Conservation (phyloP, 495 filamentous ascomycete genomes). For the Platismatia glauca region DNA sequence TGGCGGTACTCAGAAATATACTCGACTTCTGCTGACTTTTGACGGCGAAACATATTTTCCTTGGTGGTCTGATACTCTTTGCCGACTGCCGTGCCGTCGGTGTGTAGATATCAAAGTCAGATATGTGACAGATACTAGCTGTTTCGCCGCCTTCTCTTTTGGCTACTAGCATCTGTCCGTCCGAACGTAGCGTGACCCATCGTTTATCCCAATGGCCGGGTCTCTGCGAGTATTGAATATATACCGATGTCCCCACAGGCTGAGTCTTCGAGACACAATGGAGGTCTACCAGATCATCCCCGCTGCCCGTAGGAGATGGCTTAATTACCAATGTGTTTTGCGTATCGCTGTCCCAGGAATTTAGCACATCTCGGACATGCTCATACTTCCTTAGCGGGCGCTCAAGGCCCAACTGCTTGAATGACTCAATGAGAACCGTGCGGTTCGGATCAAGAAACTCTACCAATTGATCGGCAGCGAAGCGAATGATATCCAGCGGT, state of each 20-base stretch:
- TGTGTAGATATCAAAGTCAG: slow-evolving; percentile 89
- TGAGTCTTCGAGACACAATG: slow-evolving; percentile 46
- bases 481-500: slow-evolving; percentile 57
- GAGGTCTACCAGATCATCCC: slow-evolving; percentile 41
- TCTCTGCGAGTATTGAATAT: slow-evolving; percentile 71
- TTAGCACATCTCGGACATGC: slow-evolving; percentile 76
- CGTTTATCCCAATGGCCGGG: slow-evolving; percentile 82
- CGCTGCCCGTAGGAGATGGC: slow-evolving; percentile 38
- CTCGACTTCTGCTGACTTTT: slow-evolving; percentile 89
- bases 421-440: slow-evolving; percentile 68
- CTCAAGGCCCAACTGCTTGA: slow-evolving; percentile 66
- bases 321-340: slow-evolving; percentile 61
- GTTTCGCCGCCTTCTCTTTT: slow-evolving; percentile 60
- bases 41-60: slow-evolving; percentile 74
- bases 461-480: slow-evolving; percentile 46
- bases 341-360: slow-evolving; percentile 77
- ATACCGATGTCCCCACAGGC: slow-evolving; percentile 53
- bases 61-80: slow-evolving; percentile 60
- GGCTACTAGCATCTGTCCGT: slow-evolving; percentile 65
- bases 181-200: slow-evolving; percentile 60
- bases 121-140: slow-evolving; percentile 70
- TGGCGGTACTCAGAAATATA: slow-evolving; percentile 71
- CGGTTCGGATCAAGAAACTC: slow-evolving; percentile 49
- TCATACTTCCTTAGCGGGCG: slow-evolving; percentile 81
- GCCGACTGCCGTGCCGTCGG: slow-evolving; percentile 56